phyloP scores from a whole-genome alignment of 2,329 filamentous ascomycete genomes.

The Penicillium brevicompactum region DNA sequence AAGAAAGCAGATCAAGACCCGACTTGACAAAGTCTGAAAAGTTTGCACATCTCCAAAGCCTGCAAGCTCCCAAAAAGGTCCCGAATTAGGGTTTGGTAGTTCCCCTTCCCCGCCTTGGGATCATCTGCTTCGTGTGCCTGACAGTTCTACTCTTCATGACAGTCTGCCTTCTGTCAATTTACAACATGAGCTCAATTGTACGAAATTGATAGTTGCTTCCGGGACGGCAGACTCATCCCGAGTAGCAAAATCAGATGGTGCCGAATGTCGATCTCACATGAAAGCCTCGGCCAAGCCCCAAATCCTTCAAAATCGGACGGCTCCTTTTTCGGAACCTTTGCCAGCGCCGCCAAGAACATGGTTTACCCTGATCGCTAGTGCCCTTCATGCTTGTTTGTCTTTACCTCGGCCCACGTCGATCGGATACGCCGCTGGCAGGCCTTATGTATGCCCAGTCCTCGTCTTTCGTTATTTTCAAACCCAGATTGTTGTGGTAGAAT shows the following conservation, averaged over 20 bases:
- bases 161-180: neutral
- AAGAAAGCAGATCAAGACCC: neutral
- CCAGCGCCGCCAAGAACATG: neutral
- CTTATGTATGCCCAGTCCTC: no score
- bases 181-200: no score
- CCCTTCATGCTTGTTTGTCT: slow-evolving; percentile 1
- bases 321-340: slow-evolving; percentile 1
- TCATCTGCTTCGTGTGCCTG: neutral
- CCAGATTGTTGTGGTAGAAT: neutral
- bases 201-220: no score
- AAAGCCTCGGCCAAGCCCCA: slow-evolving; percentile 11
- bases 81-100: slow-evolving; percentile 10
- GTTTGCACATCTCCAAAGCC: neutral
- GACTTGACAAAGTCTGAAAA: neutral
- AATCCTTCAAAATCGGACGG: neutral
- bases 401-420: slow-evolving; percentile 7
- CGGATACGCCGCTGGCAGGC: neutral
- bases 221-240: neutral
- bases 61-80: neutral
- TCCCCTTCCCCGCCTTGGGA: slow-evolving; percentile 1
- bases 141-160: neutral
- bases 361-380: slow-evolving; percentile 4
- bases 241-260: slow-evolving; percentile 2
- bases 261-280: slow-evolving; percentile 28
- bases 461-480: no score